Base-by-base conservation (phyloP, 106 monocot genomes). In the Dioscorea alata region DNA sequence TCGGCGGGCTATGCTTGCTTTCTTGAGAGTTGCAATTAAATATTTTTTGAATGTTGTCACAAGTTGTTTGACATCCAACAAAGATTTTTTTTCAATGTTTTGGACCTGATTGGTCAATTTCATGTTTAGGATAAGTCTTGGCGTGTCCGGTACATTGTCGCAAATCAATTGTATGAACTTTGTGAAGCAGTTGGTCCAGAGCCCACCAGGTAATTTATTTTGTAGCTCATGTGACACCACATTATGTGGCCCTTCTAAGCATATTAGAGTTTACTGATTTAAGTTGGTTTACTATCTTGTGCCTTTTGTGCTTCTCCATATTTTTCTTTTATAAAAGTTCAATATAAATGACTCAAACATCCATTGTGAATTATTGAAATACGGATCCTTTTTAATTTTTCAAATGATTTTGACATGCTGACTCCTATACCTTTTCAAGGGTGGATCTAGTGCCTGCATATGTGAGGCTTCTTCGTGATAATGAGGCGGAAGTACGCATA, bases 401-500 rank as follows among this genome's bases (percentile, higher is more conserved):
- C 42, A 42, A 42, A 42, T 42, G 42, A 42, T 42, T 3, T 10
- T 42, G 2, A 42, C 10, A 42, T 42, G 42, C 9, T 42, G 42
- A 42, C 42, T 42, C 9, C 5, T 42, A 42, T 42, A 6, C 10
- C 42, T 42, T 42, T 42, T 6, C 42, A 70, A 88, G 88, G 75
- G 59, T 71, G 64, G 83, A 88, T 23, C 78, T 88, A 70, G 78
- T 88, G 71, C 88, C 88, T 69, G 78, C 83, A 69, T 88, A 88
- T 84, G 88, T 88, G 31, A 80, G 88, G 42, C 88, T 88, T 78
- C 81, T 88, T 23, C 88, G 88, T 57, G 88, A 88, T 73, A 88
- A 88, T 64, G 88, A 88, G 75, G 88, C 88, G 59, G 88, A 88
- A 78, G 88, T 88, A 28, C 76, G 88, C 49, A 88, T 88, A 78